Evolutionary conservation across 2,329 filamentous ascomycete species (phyloP), one percentile per base, ranked within the genome.

Genomic region (Chaetomiaceae sp.): DNA sequence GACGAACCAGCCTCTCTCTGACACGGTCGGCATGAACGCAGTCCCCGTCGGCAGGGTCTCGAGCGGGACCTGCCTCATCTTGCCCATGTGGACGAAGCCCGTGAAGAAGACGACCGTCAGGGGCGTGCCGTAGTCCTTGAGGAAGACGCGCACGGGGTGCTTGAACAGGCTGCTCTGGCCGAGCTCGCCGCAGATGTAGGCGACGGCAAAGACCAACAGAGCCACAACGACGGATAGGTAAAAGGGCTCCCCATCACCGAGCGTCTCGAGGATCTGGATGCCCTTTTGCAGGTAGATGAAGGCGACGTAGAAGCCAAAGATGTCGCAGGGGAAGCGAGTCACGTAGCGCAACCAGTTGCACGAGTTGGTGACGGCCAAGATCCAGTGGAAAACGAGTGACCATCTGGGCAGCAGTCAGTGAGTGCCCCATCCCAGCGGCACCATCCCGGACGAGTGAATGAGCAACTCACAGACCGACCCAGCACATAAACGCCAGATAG

Each of bases 261-360:
- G 86, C 11, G 86, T 79, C 38, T 84, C 85, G 18, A 95, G 78
- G 13, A 95, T 88, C 69, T 95, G 89, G 57, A 95, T 86, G 14
- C 90, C 90, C 70, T 95, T 95, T 65, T 95, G 89, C 18, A 95
- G 77, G 66, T 95, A 95, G 69, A 95, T 92, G 66, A 88, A 90
- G 52, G 90, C 90, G 43, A 95, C 90, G 66, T 95, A 95, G 72
- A 95, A 95, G 46, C 90, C 90, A 61, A 96, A 95, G 64, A 92
- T 94, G 68, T 96, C 90, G 71, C 90, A 95, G 21, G 89, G 90
- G 67, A 96, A 96, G 13, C 89, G 81, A 1, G 90, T 96, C 20
- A 96, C 90, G 69, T 91, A 95, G 64, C 84, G 85, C n/a, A 96
- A 76, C 64, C 80, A 87, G 69, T 95, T 94, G 74, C 90, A 95